A percentile compares a stretch with the other conserved stretches of the same genome.
These are phyloP conservation scores for Hyphodiscus hymeniophilus DNA, from an alignment of 495 filamentous ascomycete genomes.

Conservation along the genomic window DNA sequence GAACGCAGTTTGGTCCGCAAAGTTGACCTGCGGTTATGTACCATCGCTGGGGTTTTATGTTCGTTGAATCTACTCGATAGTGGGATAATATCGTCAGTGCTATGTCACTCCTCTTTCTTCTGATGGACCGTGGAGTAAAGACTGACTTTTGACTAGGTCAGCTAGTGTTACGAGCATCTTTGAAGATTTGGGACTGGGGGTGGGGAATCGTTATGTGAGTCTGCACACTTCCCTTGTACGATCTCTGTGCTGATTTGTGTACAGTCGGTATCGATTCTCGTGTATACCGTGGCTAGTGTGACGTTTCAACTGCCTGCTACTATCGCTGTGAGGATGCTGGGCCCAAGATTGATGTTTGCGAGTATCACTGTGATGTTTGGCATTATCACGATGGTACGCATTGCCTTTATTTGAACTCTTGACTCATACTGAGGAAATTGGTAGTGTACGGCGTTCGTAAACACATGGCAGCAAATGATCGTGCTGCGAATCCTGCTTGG, in stretches of 20 bases:
- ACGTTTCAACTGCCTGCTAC: slow-evolving; percentile 70
- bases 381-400: slow-evolving; percentile 48
- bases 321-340: slow-evolving; percentile 57
- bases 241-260: slow-evolving; percentile 31
- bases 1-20: slow-evolving; percentile 28
- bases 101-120: neutral
- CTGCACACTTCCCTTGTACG: neutral
- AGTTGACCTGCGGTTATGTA: slow-evolving; percentile 65
- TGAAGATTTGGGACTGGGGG: slow-evolving; percentile 50
- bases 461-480: slow-evolving; percentile 68
- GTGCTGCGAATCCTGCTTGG: slow-evolving; percentile 62
- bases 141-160: no score
- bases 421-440: neutral
- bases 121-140: neutral
- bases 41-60: slow-evolving; percentile 65
- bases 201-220: slow-evolving; percentile 24
- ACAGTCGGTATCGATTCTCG: slow-evolving; percentile 68
- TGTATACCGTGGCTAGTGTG: slow-evolving; percentile 70
- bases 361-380: slow-evolving; percentile 62
- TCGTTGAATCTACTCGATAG: slow-evolving; percentile 66
- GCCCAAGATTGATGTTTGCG: slow-evolving; percentile 62
- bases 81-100: slow-evolving; percentile 53
- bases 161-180: slow-evolving; percentile 51
- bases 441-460: slow-evolving; percentile 60
- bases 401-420: neutral